Base-by-base conservation (phyloP, 441 rosid genomes). In the Arabidopsis lyrata region DNA sequence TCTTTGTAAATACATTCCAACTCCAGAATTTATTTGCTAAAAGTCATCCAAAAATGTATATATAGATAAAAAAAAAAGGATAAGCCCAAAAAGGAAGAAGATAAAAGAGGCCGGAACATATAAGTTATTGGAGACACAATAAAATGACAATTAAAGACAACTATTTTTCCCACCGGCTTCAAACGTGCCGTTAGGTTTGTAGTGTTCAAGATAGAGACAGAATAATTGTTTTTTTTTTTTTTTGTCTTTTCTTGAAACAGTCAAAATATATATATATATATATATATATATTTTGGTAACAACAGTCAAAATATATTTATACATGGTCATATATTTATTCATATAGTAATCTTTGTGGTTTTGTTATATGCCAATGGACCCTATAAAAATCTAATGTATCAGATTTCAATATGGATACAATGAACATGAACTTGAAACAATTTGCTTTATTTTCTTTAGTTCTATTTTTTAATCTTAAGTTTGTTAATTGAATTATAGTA, bases 101-200 rank as follows among this genome's bases (percentile, higher is more conserved):
- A 75, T 39, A 11, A 18, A 59, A 59, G 64, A 60, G 64, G 50
- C 50, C 22, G 29, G 52, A 16, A 62, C 10, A 38, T 62, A 22
- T 29, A 75, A 75, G 64, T 34, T 70, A 69, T 44, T 10, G 20
- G 63, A 27, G 76, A 55, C 53, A 72, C 52, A 59, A 49, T 50
- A 59, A 59, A 62, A 45, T 69, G 50, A 42, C 10, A 54, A 53
- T 44, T 34, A 54, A 68, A 61, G 69, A 75, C 50, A 62, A 68
- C 69, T 68, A 63, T 67, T 66, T 67, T 66, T 75, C 48, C 70
- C 79, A 76, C 74, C 79, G 68, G 66, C 79, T 70, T 1, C 68
- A 77, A 42, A 70, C 76, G 63, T 77, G 72, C 72, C 67, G 49
- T 70, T 70, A 29, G 68, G 76, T 70, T 77, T 77, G 72, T 27